Base-by-base conservation (phyloP, 108 stramenopile genomes). In the Fragilariopsis cylindrus region DNA sequence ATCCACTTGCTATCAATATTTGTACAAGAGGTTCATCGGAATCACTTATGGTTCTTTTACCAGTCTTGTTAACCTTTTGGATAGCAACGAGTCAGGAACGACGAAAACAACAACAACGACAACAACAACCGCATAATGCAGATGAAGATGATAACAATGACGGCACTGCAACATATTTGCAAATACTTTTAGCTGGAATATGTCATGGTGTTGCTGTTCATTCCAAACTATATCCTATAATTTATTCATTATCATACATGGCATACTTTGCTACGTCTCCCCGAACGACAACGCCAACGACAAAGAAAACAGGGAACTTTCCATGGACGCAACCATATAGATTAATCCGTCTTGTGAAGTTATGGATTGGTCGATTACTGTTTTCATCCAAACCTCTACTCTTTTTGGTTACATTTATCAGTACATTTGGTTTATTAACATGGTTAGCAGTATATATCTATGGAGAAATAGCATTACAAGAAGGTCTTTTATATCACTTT, bases 401-500 rank as follows among this genome's bases (percentile, higher is more conserved):
- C 5, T 98, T 98, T 65, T 73, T 90, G 4, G 12, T 90, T 1
- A 79, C 82, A 5, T 87, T 88, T 54, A 69, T 92, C 3, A 42
- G 57, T 7, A 89, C 88, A 1, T 89, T 90, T 68, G 73, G 60
- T 6, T 58, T 50, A 1, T 65, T 89, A 60, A 96, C 96, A 6
- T 77, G 80, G 65, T 42, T 87, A 57, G 84, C 87, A 5, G 81
- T 87, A 9, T 54, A 50, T 7, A 66, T 73, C 52, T 96, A 95
- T 74, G 99, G 98, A 7, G 57, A 71, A 30, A 71, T 77, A 44
- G 97, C 90, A 60, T 45, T 97, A 56, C 72, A 96, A 57, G 87
- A 98, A 60, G 96, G 96, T 18, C 71, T 98, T 7, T 69, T 98
- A 16, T 98, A 99, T 75, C 99, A 99, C 76, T 90, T 98, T 72